phyloP scores from a whole-genome alignment of 352 stramenopile genomes.

The Phytophthora cryptogea region DNA sequence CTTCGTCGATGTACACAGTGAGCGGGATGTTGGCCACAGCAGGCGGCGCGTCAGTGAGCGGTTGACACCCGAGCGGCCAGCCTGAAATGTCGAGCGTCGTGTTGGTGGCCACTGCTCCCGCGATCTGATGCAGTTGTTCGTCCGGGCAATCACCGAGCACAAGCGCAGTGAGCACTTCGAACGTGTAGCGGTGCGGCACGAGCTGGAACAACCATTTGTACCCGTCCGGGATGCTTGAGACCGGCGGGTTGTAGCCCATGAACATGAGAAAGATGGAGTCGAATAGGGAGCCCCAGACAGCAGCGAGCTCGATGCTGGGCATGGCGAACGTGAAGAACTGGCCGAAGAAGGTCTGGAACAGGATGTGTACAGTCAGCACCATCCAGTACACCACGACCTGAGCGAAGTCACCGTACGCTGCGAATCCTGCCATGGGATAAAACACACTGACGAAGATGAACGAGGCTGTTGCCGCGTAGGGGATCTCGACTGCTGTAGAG shows the following conservation, averaged over 20 bases:
- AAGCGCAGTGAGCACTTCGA: conserved; percentile 42
- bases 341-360: conserved; percentile 55
- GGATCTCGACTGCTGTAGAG: conserved; percentile 79
- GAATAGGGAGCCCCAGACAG: conserved; percentile 43
- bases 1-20: conserved; percentile 56
- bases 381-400: conserved; percentile 51
- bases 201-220: conserved; percentile 59
- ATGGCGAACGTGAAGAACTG: conserved; percentile 70
- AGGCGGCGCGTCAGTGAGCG: conserved; percentile 51
- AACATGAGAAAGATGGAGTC: conserved; percentile 65
- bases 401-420: conserved; percentile 27
- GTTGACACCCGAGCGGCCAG: conserved; percentile 61
- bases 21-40: conserved; percentile 47
- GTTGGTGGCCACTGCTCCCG: conserved; percentile 25
- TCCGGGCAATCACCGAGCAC: conserved; percentile 49
- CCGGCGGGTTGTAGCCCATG: conserved; percentile 52
- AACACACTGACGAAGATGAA: conserved; percentile 58
- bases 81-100: conserved; percentile 30
- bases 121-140: conserved; percentile 39
- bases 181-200: conserved; percentile 45
- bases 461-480: conserved; percentile 68
- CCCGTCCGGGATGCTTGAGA: conserved; percentile 40
- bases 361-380: conserved; percentile 38
- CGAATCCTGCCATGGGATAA: conserved; percentile 85
- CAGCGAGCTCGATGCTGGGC: conserved; percentile 51